Conservation (phyloP, 352 stramenopile species). For the Globisporangium polare region DNA sequence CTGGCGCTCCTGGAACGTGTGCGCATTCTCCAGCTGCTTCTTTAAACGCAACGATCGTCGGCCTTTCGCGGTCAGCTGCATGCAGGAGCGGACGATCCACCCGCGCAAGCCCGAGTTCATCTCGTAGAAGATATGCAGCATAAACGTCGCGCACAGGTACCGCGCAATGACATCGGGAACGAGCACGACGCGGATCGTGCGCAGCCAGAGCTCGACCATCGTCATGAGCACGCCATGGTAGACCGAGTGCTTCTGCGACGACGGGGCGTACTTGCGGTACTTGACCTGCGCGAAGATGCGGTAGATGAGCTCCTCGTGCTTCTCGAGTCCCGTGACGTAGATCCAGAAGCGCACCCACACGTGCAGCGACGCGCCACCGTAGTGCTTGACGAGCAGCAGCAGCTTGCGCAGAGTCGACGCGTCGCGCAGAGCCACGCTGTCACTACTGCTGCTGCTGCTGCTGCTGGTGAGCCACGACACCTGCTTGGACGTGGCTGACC, state of each 20-base stretch:
- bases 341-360: constrained; percentile 77
- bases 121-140: constrained; percentile 81
- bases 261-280: constrained; percentile 35
- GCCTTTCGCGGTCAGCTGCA: constrained; percentile 44
- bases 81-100: constrained; percentile 24
- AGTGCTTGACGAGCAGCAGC: constrained; percentile 19
- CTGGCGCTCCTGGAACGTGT: constrained; percentile 66
- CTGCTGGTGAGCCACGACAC: background rate
- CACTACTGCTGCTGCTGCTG: background rate
- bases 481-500: constrained; percentile 6
- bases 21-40: constrained; percentile 50
- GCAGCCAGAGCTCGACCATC: constrained; percentile 70
- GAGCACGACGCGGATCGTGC: constrained; percentile 61
- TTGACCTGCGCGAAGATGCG: constrained; percentile 46
- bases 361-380: constrained; percentile 31
- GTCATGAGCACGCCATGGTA: constrained; percentile 54
- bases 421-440: background rate
- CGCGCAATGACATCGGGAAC: constrained; percentile 78
- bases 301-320: constrained; percentile 47
- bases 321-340: constrained; percentile 68
- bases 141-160: constrained; percentile 69
- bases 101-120: constrained; percentile 36
- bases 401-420: constrained; percentile 10
- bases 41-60: constrained; percentile 40
- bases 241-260: constrained; percentile 26